Evolutionary conservation across 2,329 filamentous ascomycete genomes (phyloP).

Genomic region (Dactylellina drechsleri): DNA sequence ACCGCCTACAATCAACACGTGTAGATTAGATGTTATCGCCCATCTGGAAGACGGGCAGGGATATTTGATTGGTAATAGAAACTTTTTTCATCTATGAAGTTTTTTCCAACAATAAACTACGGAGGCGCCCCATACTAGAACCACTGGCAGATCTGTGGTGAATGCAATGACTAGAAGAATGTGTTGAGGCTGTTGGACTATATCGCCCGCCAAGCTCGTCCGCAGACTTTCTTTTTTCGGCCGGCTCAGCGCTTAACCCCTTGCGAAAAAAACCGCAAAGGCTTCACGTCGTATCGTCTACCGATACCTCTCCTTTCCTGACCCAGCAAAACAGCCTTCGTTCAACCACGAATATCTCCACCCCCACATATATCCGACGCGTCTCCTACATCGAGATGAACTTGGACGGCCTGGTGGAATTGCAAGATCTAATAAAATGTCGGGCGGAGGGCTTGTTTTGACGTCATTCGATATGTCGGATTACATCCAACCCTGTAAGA

Average conservation of each 20-base stretch:
- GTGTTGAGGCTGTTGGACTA: conserved; percentile 35
- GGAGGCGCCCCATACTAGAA: too few species aligned
- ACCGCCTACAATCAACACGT: too few species aligned
- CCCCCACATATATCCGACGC: conserved; percentile 46
- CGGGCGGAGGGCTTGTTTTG: conserved; percentile 48
- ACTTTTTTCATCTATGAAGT: too few species aligned
- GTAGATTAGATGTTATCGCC: too few species aligned
- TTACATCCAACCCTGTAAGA: neutral
- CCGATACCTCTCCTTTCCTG: conserved; percentile 42
- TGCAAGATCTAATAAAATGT: conserved; percentile 43
- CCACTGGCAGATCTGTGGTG: too few species aligned
- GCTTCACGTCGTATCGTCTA: conserved; percentile 55
- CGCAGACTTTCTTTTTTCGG: conserved; percentile 46
- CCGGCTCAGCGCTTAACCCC: conserved; percentile 51
- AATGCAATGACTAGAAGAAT: too few species aligned
- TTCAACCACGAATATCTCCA: conserved; percentile 51
- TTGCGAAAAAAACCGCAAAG: conserved; percentile 52
- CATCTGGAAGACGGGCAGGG: too few species aligned
- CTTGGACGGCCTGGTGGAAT: conserved; percentile 2
- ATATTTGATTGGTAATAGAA: too few species aligned
- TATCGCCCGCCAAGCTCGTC: conserved; percentile 13
- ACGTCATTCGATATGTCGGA: conserved; percentile 31
- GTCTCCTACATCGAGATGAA: conserved; percentile 20
- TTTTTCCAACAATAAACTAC: too few species aligned
- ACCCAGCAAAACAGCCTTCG: conserved; percentile 19